These are phyloP conservation scores for Phalaenopsis hybrid DNA, from an alignment of 116 monocot genomes.

Conservation along the genomic window DNA sequence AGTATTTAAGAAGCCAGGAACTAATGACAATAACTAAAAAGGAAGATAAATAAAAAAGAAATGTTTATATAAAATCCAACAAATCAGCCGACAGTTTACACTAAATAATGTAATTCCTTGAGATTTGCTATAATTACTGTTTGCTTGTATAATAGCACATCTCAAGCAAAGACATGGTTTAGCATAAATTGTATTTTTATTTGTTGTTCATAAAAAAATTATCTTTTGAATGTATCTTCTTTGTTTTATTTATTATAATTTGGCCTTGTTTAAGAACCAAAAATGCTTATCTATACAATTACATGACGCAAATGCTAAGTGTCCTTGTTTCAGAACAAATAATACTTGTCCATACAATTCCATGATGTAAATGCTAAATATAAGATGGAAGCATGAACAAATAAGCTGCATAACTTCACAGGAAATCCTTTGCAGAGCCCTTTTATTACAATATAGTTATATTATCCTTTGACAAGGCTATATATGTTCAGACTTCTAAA, in stretches of 20 bases:
- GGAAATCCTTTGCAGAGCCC: background rate
- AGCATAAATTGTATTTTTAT: no score
- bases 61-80: background rate
- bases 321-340: background rate
- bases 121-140: background rate
- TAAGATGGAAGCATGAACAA: background rate
- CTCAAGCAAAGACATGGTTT: no score
- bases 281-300: no score
- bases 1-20: background rate
- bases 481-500: background rate
- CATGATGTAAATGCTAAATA: background rate
- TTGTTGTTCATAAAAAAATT: no score
- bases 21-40: background rate
- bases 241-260: no score
- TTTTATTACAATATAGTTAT: background rate
- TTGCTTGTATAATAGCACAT: no score
- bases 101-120: background rate
- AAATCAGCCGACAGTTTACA: background rate
- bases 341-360: background rate
- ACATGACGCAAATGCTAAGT: background rate
- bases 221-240: no score
- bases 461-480: background rate
- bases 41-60: background rate
- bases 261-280: no score
- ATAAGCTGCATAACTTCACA: background rate